These are phyloP conservation scores for Arxiozyma telluris DNA, from an alignment of 1,139 yeast species.

Conservation along the genomic window DNA sequence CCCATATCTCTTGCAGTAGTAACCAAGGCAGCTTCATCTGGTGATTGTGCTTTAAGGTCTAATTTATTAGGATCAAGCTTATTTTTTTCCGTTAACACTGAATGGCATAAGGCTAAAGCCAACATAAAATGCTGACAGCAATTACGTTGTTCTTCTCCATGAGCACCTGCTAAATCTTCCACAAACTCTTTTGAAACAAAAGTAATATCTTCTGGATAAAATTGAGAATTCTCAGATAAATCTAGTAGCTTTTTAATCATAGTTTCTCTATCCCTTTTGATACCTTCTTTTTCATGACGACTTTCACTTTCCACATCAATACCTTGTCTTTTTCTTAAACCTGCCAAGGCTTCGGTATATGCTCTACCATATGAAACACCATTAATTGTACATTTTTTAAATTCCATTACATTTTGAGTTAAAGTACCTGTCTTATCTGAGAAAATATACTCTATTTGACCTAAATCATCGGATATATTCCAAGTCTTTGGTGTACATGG, in stretches of 20 bases:
- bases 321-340: slow-evolving; percentile 82
- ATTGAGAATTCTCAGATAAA: slow-evolving; percentile 41
- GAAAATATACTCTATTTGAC: slow-evolving; percentile 91
- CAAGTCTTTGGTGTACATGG: slow-evolving; percentile 96
- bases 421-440: slow-evolving; percentile 96
- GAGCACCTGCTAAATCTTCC: slow-evolving; percentile 42
- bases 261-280: slow-evolving; percentile 49
- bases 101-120: slow-evolving; percentile 83
- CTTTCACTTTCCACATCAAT: slow-evolving; percentile 64
- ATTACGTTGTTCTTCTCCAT: slow-evolving; percentile 48
- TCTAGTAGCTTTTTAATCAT: slow-evolving; percentile 56
- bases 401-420: slow-evolving; percentile 96
- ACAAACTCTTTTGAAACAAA: slow-evolving; percentile 67
- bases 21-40: slow-evolving; percentile 95
- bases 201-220: slow-evolving; percentile 58
- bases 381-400: slow-evolving; percentile 81
- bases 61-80: slow-evolving; percentile 49
- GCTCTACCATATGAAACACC: slow-evolving; percentile 87
- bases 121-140: slow-evolving; percentile 75
- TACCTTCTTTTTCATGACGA: slow-evolving; percentile 51
- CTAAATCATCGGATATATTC: slow-evolving; percentile 95
- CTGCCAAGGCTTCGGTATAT: slow-evolving; percentile 92
- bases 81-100: slow-evolving; percentile 71
- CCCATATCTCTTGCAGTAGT: slow-evolving; percentile 92
- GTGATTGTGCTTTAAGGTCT: slow-evolving; percentile 88